These are phyloP conservation scores for Lodderomyces metapsilosis DNA, from an alignment of 1,139 yeast genomes.

Conservation along the genomic window DNA sequence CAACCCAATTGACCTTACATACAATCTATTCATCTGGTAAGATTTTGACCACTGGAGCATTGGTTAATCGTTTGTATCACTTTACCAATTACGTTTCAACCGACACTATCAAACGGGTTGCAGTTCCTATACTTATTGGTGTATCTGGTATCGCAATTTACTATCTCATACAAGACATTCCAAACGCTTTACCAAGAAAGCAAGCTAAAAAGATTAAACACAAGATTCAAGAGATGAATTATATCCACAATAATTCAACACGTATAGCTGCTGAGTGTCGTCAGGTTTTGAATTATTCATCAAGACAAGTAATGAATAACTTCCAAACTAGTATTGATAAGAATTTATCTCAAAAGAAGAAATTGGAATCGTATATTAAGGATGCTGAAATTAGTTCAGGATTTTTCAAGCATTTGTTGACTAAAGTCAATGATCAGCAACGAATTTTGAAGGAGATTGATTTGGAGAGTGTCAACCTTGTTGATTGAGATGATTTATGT, in stretches of 20 bases:
- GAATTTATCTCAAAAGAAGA: slow-evolving; percentile 58
- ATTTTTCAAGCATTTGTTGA: slow-evolving; percentile 58
- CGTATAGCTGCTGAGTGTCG: slow-evolving; percentile 82
- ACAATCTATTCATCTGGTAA: slow-evolving; percentile 47
- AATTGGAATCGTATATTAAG: slow-evolving; percentile 51
- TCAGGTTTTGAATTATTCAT: slow-evolving; percentile 76
- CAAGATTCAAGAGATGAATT: slow-evolving; percentile 67
- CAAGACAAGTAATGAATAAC: slow-evolving; percentile 76
- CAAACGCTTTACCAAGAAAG: slow-evolving; percentile 84
- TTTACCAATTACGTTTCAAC: slow-evolving; percentile 30
- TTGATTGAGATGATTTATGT: slow-evolving; percentile 30
- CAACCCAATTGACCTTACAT: slow-evolving; percentile 41
- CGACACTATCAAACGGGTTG: slow-evolving; percentile 30
- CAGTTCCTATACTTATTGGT: slow-evolving; percentile 49
- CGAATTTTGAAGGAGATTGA: slow-evolving; percentile 48
- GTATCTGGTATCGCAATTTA: slow-evolving; percentile 60
- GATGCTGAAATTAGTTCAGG: slow-evolving; percentile 58
- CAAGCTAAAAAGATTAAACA: slow-evolving; percentile 67
- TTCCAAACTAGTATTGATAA: slow-evolving; percentile 72
- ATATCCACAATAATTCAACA: slow-evolving; percentile 72
- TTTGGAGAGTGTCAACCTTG: slow-evolving; percentile 49
- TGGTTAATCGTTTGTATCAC: slow-evolving; percentile 31
- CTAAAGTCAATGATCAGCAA: slow-evolving; percentile 46
- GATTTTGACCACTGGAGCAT: slow-evolving; percentile 43
- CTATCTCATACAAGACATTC: slow-evolving; percentile 75